Base-by-base conservation (phyloP, 371 early-diverging fungal species). In the Mucor mucedo region DNA sequence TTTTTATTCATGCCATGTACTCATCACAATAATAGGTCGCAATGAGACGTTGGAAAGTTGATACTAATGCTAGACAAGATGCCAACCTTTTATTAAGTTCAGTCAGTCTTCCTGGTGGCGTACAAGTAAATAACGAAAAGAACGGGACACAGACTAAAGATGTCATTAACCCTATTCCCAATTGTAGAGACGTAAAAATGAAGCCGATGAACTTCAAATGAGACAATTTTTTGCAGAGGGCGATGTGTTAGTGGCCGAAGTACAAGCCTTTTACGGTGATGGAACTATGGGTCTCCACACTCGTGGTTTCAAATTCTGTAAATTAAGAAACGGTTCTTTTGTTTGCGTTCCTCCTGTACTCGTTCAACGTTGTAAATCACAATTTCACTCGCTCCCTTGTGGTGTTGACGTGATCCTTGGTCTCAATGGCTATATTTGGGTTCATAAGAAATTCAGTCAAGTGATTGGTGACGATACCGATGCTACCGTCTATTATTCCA, bases 121-220 rank as follows among this genome's bases (percentile, higher is more conserved):
- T 97, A 32, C 98, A 97, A 80, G 91, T 47, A 47, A 47, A 21
- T 21, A 21, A 14, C 4, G 4, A 44, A 44, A 89, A 73, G 39
- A 70, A 52, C 0, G n/a, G 21, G 11, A 52, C 47, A 35, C 10
- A 30, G 7, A 29, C 13, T 13, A 48, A 4, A 59, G 5, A 4
- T 16, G 2, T 21, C 33, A 16, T 30, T 33, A 1, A 27, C 35
- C 35, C 35, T 35, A 5, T 21, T 47, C 21, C 2, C n/a, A 28
- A 11, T 44, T 39, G 0, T 75, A 93, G 89, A 83, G 99, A 66
- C 89, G 99, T 75, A 98, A 98, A 84, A 91, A 92, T 44, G 99
- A 99, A 75, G 89, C 92, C 0, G 99, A 99, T 80, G 99, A 99
- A 75, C 87, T 99, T 60, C 94, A 95, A 72, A 99, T 99, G 99